These are phyloP conservation scores for Triglochin maritima DNA, from an alignment of 106 monocot species.

Conservation along the genomic window DNA sequence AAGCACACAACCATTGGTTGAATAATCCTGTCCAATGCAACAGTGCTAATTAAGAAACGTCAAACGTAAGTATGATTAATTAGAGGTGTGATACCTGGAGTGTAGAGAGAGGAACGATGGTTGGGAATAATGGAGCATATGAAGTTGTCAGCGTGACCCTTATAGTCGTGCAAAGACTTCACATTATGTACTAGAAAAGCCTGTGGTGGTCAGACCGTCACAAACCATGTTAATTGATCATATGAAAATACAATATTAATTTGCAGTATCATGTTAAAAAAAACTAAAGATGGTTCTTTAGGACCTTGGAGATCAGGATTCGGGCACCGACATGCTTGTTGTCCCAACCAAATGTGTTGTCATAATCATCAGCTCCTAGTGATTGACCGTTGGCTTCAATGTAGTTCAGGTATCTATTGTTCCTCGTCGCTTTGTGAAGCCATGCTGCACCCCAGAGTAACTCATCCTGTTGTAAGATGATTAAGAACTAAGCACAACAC, in stretches of 20 bases:
- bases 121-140: slow-evolving; percentile 78
- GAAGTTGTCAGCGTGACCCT: slow-evolving; percentile 83
- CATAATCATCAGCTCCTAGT: slow-evolving; percentile 74
- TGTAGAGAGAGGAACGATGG: too few species aligned
- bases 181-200: slow-evolving; percentile 66
- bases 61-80: too few species aligned
- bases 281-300: too few species aligned
- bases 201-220: slow-evolving; percentile 10
- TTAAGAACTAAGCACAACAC: too few species aligned
- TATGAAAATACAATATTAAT: background rate
- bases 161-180: slow-evolving; percentile 79
- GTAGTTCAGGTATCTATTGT: slow-evolving; percentile 31
- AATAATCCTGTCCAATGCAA: too few species aligned
- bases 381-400: slow-evolving; percentile 53
- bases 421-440: slow-evolving; percentile 50
- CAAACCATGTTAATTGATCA: background rate
- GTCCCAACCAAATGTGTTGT: slow-evolving; percentile 96
- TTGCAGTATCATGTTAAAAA: background rate
- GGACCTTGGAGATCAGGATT: slow-evolving; percentile 81
- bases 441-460: slow-evolving; percentile 68
- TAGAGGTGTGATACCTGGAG: too few species aligned
- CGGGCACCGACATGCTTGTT: slow-evolving; percentile 96
- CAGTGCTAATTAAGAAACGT: too few species aligned
- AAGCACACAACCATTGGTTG: too few species aligned
- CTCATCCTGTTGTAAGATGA: slow-evolving; percentile 38